phyloP scores from a whole-genome alignment of 345 rosid genomes.

The Populus davidiana region DNA sequence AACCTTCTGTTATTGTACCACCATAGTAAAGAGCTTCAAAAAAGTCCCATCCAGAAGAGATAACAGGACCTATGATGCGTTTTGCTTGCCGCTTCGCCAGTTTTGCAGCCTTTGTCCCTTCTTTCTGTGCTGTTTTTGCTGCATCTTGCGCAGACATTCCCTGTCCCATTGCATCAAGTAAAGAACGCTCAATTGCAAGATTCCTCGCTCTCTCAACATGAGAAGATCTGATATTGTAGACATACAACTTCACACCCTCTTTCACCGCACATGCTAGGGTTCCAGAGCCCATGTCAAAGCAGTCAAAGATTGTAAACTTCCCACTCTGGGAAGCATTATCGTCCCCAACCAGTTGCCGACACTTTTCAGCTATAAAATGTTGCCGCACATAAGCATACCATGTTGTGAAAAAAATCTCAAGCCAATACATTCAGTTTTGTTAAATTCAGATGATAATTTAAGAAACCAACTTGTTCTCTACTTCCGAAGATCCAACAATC shows the following conservation, averaged over 20 bases:
- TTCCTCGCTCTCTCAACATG: slow-evolving; percentile 75
- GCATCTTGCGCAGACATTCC: slow-evolving; percentile 63
- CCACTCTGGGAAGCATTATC: slow-evolving; percentile 87
- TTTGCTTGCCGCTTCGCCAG: slow-evolving; percentile 66
- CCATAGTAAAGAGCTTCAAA: slow-evolving; percentile 92
- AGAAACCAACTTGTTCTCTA: not conserved
- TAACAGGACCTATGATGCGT: slow-evolving; percentile 81
- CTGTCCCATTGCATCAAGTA: slow-evolving; percentile 59
- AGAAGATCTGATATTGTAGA: slow-evolving; percentile 67
- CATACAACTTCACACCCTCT: slow-evolving; percentile 87
- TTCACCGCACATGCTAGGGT: slow-evolving; percentile 73
- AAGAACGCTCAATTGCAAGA: slow-evolving; percentile 59
- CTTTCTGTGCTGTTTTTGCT: slow-evolving; percentile 66
- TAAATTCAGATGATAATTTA: not conserved
- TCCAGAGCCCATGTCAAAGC: slow-evolving; percentile 91
- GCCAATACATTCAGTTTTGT: not conserved
- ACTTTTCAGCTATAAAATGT: slow-evolving; percentile 69
- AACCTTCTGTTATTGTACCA: slow-evolving; percentile 77
- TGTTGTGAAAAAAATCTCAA: not conserved
- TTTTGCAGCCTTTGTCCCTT: slow-evolving; percentile 86
- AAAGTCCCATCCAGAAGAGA: slow-evolving; percentile 96
- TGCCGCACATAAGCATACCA: not conserved
- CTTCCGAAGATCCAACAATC: not conserved
- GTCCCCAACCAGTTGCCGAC: slow-evolving; percentile 75
- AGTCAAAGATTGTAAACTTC: slow-evolving; percentile 70